Evolutionary conservation across 2,329 filamentous ascomycete species (phyloP).

Genomic region (Phialophora tarda): DNA sequence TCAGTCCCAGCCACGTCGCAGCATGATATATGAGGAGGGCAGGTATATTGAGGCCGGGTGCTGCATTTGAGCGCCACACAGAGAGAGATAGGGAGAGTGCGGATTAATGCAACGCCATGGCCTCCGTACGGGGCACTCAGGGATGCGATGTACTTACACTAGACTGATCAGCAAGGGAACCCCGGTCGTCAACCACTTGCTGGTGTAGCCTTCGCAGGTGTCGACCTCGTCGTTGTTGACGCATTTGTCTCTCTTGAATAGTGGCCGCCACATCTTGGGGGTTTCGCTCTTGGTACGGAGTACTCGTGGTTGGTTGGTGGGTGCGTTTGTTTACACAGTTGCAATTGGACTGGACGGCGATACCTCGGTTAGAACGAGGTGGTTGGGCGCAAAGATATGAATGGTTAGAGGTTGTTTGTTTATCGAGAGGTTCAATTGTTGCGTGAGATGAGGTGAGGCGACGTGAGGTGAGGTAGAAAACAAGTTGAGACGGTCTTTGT

Average conservation of each 20-base stretch:
- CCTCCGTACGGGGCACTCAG: too few species aligned
- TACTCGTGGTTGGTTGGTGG: background rate
- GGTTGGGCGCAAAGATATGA: background rate
- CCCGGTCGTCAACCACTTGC: slow-evolving; percentile 24
- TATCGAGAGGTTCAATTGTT: background rate
- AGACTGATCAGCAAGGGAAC: slow-evolving; percentile 30
- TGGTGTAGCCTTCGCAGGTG: slow-evolving; percentile 25
- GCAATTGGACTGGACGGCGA: background rate
- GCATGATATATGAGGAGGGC: too few species aligned
- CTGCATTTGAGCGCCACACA: background rate
- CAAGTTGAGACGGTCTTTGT: background rate
- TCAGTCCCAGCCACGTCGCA: background rate
- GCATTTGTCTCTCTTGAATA: slow-evolving; percentile 29
- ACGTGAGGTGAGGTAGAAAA: background rate
- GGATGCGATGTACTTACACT: slow-evolving; percentile 14
- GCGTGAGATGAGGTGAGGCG: background rate
- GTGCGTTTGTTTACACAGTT: background rate
- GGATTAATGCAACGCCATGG: too few species aligned
- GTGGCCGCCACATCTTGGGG: slow-evolving; percentile 12
- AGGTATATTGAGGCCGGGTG: too few species aligned
- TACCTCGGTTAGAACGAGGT: background rate
- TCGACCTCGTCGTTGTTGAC: slow-evolving; percentile 22
- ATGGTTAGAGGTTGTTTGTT: background rate
- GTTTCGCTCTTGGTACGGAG: background rate
- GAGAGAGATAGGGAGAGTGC: background rate